Evolutionary conservation across 2,329 filamentous ascomycete genomes (phyloP).

Genomic region (Colletotrichum sp.): DNA sequence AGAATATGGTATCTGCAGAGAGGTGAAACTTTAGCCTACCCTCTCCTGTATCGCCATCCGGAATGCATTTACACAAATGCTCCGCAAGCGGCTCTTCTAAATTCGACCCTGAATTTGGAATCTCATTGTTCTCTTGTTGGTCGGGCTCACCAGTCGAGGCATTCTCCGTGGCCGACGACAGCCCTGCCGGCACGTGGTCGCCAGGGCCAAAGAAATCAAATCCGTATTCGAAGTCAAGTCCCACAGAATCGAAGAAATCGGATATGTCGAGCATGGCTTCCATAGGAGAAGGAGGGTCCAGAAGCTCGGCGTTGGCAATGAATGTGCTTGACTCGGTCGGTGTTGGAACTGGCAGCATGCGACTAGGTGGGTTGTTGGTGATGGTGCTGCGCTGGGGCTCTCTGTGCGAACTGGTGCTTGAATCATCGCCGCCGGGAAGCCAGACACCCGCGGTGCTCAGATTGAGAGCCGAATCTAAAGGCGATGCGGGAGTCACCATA

Average conservation of each 20-base stretch:
- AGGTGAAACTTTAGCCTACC: background rate
- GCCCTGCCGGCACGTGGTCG: background rate
- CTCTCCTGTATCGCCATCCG: background rate
- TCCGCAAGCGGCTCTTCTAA: background rate
- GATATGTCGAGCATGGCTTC: background rate
- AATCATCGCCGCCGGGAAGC: background rate
- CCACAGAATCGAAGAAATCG: background rate
- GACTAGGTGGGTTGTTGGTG: background rate
- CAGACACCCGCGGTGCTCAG: background rate
- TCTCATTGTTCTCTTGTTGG: background rate
- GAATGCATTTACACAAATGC: background rate
- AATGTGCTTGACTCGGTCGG: background rate
- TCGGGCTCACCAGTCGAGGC: background rate
- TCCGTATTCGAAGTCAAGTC: background rate
- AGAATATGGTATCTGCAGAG: background rate
- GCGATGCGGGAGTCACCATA: background rate
- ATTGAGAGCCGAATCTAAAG: background rate
- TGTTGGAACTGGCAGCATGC: background rate
- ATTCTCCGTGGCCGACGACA: background rate
- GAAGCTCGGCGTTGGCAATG: background rate
- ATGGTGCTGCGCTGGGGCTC: background rate
- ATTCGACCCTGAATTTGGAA: background rate
- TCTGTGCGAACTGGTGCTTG: background rate
- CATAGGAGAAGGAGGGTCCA: background rate
- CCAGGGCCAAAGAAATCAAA: background rate